Conservation (phyloP, 305 asterid genomes). For the Fraxinus latifolia region DNA sequence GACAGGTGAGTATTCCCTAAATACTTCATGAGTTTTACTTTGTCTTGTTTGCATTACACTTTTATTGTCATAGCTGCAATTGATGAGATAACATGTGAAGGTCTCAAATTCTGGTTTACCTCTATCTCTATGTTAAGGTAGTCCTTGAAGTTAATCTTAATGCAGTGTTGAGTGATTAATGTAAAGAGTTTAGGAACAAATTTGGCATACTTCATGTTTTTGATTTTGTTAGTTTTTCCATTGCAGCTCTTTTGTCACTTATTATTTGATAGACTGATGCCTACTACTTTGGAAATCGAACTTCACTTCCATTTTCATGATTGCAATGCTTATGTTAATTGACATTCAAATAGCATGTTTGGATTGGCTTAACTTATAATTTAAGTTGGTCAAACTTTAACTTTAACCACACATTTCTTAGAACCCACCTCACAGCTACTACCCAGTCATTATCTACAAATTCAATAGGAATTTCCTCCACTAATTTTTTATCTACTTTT, state of each 20-base stretch:
- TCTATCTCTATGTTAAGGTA: neutral
- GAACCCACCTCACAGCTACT: neutral
- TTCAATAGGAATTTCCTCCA: neutral
- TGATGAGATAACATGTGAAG: neutral
- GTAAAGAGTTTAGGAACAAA: neutral
- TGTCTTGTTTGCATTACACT: constrained; percentile 10
- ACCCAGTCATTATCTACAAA: neutral
- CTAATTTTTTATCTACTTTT: neutral
- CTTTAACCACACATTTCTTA: neutral
- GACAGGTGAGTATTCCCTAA: constrained; percentile 65
- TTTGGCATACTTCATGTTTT: neutral
- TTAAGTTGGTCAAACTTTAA: neutral
- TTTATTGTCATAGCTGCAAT: neutral
- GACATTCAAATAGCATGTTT: neutral
- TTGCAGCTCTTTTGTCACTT: neutral
- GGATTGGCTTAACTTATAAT: neutral
- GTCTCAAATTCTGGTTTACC: neutral
- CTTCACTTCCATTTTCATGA: neutral
- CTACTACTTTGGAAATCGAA: neutral
- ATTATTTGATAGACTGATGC: neutral
- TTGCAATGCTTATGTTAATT: neutral
- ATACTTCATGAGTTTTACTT: constrained; percentile 11
- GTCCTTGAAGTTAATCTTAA: constrained; percentile 3
- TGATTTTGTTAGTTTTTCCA: neutral
- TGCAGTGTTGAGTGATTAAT: neutral